phyloP scores from a whole-genome alignment of 345 rosid genomes.

The Euphorbia tirucalli region DNA sequence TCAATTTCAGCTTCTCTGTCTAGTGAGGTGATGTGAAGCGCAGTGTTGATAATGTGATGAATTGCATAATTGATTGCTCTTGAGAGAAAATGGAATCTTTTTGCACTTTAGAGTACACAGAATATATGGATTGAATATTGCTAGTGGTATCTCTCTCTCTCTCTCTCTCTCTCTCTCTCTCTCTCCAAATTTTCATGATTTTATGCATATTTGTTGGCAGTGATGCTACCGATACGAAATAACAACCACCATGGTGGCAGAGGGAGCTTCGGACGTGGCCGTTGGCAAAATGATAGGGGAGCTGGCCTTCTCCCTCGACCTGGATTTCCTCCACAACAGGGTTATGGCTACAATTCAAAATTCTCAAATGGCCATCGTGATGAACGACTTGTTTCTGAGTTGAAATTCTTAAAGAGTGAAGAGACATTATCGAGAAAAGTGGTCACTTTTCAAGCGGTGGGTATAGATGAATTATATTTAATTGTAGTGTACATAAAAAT shows the following conservation, averaged over 20 bases:
- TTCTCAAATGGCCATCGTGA: slow-evolving; percentile 73
- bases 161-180: background rate
- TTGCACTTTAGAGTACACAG: background rate
- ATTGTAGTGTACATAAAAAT: background rate
- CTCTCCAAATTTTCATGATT: background rate
- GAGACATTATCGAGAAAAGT: slow-evolving; percentile 82
- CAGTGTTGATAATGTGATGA: slow-evolving; percentile 1
- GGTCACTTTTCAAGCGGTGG: slow-evolving; percentile 86
- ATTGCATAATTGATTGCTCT: background rate
- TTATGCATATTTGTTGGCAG: slow-evolving; percentile 35
- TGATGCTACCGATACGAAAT: slow-evolving; percentile 60
- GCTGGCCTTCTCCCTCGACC: slow-evolving; percentile 93
- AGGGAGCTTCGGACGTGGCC: slow-evolving; percentile 76
- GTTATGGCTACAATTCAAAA: slow-evolving; percentile 65
- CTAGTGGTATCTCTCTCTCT: background rate
- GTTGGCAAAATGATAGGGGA: slow-evolving; percentile 83
- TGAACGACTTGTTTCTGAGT: slow-evolving; percentile 88
- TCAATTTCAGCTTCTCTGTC: background rate
- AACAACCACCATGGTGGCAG: slow-evolving; percentile 50
- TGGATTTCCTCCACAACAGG: slow-evolving; percentile 70
- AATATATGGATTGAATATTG: background rate
- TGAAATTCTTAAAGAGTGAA: slow-evolving; percentile 78
- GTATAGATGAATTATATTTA: background rate
- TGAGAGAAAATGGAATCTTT: background rate
- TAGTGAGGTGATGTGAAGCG: background rate